Conservation (phyloP, 306 rosid species). For the Begonia fuchsioides region DNA sequence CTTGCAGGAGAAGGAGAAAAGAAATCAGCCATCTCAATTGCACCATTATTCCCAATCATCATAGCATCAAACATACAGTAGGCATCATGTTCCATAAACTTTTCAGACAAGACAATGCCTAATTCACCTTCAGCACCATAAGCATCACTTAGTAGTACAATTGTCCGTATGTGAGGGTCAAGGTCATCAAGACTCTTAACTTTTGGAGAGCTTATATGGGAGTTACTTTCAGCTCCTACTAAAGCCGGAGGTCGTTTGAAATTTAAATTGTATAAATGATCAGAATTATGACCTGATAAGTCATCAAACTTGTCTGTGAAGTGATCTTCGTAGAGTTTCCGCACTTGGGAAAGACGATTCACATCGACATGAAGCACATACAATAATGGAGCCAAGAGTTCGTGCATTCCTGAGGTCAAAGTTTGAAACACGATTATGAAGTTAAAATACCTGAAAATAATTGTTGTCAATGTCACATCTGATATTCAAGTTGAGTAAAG, state of each 20-base stretch:
- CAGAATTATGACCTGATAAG: slow-evolving; percentile 53
- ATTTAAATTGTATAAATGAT: slow-evolving; percentile 58
- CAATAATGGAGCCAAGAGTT: slow-evolving; percentile 86
- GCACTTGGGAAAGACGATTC: slow-evolving; percentile 61
- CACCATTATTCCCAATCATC: slow-evolving; percentile 61
- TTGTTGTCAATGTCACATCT: too few relatives aligned
- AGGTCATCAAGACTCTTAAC: slow-evolving; percentile 57
- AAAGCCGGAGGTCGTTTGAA: slow-evolving; percentile 52
- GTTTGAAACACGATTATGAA: background rate
- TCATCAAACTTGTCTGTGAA: slow-evolving; percentile 92
- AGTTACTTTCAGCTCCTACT: slow-evolving; percentile 28
- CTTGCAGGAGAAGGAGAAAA: slow-evolving; percentile 57
- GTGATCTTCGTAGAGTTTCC: slow-evolving; percentile 71
- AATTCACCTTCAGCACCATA: slow-evolving; percentile 98
- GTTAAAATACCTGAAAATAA: too few relatives aligned
- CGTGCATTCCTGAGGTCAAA: slow-evolving; percentile 73
- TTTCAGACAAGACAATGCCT: slow-evolving; percentile 81
- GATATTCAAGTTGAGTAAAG: too few relatives aligned
- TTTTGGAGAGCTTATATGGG: slow-evolving; percentile 25
- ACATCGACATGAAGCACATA: slow-evolving; percentile 87
- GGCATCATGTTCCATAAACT: slow-evolving; percentile 92
- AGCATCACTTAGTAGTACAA: slow-evolving; percentile 71
- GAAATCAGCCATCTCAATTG: slow-evolving; percentile 82
- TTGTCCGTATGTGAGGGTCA: slow-evolving; percentile 65
- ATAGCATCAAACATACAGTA: slow-evolving; percentile 84